Percentiles rank a stretch among this genome's conserved stretches.
Conservation (phyloP, 495 filamentous ascomycete species). For the Penicillium longicatenatum region DNA sequence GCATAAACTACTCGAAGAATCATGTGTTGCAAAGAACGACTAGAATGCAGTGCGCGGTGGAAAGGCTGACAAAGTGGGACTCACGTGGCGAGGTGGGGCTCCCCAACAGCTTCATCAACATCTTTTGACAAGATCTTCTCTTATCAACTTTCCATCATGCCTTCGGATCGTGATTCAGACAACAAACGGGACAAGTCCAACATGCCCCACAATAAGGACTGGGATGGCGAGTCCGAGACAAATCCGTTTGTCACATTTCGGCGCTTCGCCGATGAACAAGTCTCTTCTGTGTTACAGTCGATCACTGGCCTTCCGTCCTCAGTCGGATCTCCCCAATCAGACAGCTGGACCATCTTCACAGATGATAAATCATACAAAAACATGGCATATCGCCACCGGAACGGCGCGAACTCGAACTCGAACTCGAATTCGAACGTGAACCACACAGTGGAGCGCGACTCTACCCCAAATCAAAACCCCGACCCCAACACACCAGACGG, state of each 20-base stretch:
- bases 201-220: constrained; percentile 19
- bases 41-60: too few species aligned
- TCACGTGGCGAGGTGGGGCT: constrained; percentile 26
- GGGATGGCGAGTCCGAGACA: constrained; percentile 29
- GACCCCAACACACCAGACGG: constrained; percentile 11
- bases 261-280: constrained; percentile 59
- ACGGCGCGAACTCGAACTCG: constrained; percentile 12
- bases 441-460: constrained; percentile 17
- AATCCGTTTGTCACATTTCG: constrained; percentile 65
- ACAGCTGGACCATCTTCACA: constrained; percentile 40
- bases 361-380: constrained; percentile 33
- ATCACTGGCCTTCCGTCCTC: constrained; percentile 50
- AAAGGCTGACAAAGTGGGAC: background rate
- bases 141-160: constrained; percentile 25
- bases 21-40: too few species aligned
- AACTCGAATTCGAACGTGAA: constrained; percentile 12
- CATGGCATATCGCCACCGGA: constrained; percentile 22
- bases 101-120: constrained; percentile 31
- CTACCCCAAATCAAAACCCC: constrained; percentile 14
- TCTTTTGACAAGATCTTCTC: constrained; percentile 5
- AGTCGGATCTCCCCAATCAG: constrained; percentile 30
- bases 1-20: background rate
- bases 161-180: constrained; percentile 25
- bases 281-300: constrained; percentile 55
- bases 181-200: constrained; percentile 14